Evolutionary conservation across 1,284 basidiomycete species (phyloP).

Genomic region (Ustilago xerochloae): DNA sequence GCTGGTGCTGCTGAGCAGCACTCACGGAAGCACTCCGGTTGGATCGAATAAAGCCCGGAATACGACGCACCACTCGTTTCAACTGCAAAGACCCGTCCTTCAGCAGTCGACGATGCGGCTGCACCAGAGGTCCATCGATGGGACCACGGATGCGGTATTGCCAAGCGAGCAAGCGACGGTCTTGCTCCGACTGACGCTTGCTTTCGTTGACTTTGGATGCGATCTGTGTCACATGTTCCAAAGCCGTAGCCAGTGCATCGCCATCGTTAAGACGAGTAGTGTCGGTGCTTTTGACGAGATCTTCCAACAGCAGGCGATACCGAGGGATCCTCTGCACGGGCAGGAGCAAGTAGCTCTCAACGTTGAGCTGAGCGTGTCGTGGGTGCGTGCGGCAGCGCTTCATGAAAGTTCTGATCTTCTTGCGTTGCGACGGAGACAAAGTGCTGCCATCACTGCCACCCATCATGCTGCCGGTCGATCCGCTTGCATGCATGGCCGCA

Average conservation of each 20-base stretch:
- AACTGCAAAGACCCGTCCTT: conserved; percentile 78
- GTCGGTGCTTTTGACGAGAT: conserved; percentile 61
- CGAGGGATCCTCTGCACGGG: conserved; percentile 96
- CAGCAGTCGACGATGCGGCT: conserved; percentile 85
- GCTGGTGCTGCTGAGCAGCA: background rate
- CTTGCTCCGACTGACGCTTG: conserved; percentile 69
- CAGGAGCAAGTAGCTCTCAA: conserved; percentile 92
- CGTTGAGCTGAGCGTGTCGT: conserved; percentile 91
- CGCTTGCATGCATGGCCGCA: conserved; percentile 15
- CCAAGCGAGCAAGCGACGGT: conserved; percentile 71
- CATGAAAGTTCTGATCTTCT: conserved; percentile 61
- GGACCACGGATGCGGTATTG: conserved; percentile 88
- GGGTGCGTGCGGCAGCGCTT: conserved; percentile 71
- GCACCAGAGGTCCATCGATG: conserved; percentile 94
- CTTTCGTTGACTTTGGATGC: conserved; percentile 66
- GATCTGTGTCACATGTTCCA: conserved; percentile 60
- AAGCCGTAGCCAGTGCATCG: conserved; percentile 49
- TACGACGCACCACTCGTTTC: conserved; percentile 88
- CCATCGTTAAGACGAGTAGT: conserved; percentile 32
- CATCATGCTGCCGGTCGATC: conserved; percentile 1
- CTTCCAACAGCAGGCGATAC: conserved; percentile 79
- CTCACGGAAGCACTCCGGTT: conserved; percentile 27
- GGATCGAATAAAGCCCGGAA: conserved; percentile 76
- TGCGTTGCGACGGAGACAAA: conserved; percentile 48
- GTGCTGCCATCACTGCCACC: conserved; percentile 3